A percentile compares a stretch with the other conserved stretches of the same genome.
Conservation (phyloP, 768 basidiomycete genomes). For the Leccinum incarnatum region DNA sequence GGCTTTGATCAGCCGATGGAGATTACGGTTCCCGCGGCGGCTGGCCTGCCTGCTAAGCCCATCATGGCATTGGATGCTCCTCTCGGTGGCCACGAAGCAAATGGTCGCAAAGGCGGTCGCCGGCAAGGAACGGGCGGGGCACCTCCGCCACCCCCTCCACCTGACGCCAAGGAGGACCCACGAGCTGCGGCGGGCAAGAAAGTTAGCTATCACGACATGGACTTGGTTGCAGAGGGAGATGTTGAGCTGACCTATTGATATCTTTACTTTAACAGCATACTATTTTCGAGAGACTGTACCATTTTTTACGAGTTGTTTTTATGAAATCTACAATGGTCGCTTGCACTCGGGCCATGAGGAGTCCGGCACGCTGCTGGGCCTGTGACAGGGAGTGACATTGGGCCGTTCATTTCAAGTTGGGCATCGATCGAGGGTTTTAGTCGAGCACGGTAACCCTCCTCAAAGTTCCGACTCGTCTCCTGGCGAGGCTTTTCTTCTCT, state of each 20-base stretch:
- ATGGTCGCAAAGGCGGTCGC: conserved; percentile 36
- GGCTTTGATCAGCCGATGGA: conserved; percentile 41
- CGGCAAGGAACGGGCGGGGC: conserved; percentile 43
- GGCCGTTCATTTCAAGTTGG: conserved; percentile 22
- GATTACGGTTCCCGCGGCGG: conserved; percentile 54
- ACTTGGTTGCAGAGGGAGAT: conserved; percentile 82
- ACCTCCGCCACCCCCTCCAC: conserved; percentile 75
- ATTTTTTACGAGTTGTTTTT: conserved; percentile 16
- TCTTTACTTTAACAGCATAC: conserved; percentile 23
- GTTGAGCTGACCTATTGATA: conserved; percentile 50
- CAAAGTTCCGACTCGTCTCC: conserved; percentile 21
- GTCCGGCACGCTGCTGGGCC: conserved; percentile 10
- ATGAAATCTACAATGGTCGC: conserved; percentile 30
- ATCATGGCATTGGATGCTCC: conserved; percentile 54
- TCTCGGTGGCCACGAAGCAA: conserved; percentile 36
- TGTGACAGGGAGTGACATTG: conserved; percentile 30
- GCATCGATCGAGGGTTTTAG: conserved; percentile 30
- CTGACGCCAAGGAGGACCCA: conserved; percentile 90
- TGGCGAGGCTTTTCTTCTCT: conserved; percentile 24
- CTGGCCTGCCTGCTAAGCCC: conserved; percentile 81
- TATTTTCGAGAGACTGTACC: conserved; percentile 24
- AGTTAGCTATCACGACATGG: conserved; percentile 95
- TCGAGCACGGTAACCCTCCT: conserved; percentile 9
- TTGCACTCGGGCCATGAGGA: conserved; percentile 26
- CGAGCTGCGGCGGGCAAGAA: conserved; percentile 84